A percentile compares a stretch with the other conserved stretches of the same genome.
Conservation (phyloP, 202 grass and related monocot species). For the Elaeis oleifera region DNA sequence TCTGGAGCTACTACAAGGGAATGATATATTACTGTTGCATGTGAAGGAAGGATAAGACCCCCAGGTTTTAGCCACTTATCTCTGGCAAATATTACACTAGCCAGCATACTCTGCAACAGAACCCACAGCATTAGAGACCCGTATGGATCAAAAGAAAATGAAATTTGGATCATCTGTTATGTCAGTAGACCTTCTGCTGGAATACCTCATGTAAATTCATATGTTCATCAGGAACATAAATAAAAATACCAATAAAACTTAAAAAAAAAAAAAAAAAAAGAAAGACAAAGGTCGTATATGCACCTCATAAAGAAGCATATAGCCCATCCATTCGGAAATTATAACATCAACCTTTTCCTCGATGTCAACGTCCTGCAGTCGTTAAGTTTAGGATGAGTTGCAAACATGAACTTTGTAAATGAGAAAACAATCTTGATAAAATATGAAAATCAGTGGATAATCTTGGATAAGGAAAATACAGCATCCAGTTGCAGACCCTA, state of each 20-base stretch:
- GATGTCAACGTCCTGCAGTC: slow-evolving; percentile 63
- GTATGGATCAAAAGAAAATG: slow-evolving; percentile 9
- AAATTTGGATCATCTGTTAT: slow-evolving; percentile 4
- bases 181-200: too few relatives aligned
- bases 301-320: slow-evolving; percentile 94
- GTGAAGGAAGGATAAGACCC: slow-evolving; percentile 93
- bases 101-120: slow-evolving; percentile 68
- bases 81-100: slow-evolving; percentile 81
- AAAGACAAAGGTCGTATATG: not conserved
- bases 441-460: too few relatives aligned
- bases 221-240: too few relatives aligned
- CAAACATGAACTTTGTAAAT: too few relatives aligned
- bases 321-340: slow-evolving; percentile 99
- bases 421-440: too few relatives aligned
- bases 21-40: slow-evolving; percentile 62
- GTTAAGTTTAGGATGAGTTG: slow-evolving; percentile 22
- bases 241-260: too few relatives aligned
- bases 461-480: too few relatives aligned
- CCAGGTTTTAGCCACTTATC: slow-evolving; percentile 95
- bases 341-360: slow-evolving; percentile 91
- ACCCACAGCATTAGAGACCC: slow-evolving; percentile 18
- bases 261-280: too few relatives aligned
- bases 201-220: too few relatives aligned
- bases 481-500: too few relatives aligned
- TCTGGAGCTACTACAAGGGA: not conserved